Conservation (phyloP, 495 filamentous ascomycete species). For the Penicillium arizonense region DNA sequence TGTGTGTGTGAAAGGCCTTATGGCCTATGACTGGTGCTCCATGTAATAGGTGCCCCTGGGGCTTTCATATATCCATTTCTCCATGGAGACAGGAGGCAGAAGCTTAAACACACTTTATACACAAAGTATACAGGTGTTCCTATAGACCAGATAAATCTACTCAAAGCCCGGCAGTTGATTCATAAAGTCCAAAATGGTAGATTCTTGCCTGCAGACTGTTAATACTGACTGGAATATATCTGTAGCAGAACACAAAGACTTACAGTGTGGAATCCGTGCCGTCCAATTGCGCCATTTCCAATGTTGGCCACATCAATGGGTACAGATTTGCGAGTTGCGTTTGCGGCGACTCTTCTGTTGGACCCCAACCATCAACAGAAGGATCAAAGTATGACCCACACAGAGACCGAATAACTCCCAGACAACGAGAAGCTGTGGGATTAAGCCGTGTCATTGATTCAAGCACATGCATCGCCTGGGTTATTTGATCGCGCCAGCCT, state of each 20-base stretch:
- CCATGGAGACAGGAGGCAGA: too few species aligned
- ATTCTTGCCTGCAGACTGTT: conserved; percentile 11
- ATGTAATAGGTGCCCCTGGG: too few species aligned
- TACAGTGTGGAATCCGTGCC: conserved; percentile 15
- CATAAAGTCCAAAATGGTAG: conserved; percentile 21
- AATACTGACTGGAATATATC: neutral
- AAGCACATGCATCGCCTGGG: conserved; percentile 11
- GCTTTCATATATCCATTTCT: too few species aligned
- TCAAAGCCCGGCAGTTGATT: conserved; percentile 16
- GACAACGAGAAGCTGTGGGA: conserved; percentile 10
- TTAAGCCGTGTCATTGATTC: conserved; percentile 15
- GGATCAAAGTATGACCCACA: conserved; percentile 15
- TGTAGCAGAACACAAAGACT: neutral
- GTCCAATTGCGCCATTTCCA: conserved; percentile 16
- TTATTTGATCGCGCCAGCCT: conserved; percentile 14
- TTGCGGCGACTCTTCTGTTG: conserved; percentile 22
- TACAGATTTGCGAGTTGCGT: conserved; percentile 17
- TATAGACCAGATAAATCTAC: neutral
- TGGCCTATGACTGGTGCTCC: too few species aligned
- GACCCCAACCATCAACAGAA: conserved; percentile 10
- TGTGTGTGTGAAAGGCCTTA: too few species aligned
- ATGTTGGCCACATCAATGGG: conserved; percentile 21
- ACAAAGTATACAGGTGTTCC: too few species aligned
- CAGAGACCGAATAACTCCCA: conserved; percentile 5
- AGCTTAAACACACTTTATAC: too few species aligned